These are phyloP conservation scores for Ruellia speciosa DNA, from an alignment of 305 asterid genomes.

Conservation along the genomic window DNA sequence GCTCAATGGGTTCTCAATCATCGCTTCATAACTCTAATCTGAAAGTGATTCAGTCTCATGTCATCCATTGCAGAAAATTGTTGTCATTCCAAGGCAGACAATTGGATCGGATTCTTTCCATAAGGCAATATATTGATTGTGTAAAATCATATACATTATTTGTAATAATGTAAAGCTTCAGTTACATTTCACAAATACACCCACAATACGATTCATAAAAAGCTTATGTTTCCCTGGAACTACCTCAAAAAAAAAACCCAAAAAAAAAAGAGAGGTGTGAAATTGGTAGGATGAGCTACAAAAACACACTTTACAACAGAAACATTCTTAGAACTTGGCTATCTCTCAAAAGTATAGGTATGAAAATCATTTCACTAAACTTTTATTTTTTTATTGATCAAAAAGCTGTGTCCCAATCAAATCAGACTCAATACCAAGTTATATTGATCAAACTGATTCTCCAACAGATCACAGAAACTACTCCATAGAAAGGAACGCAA, in stretches of 20 bases:
- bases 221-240: background rate
- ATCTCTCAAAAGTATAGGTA: background rate
- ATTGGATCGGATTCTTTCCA: background rate
- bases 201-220: too few relatives aligned
- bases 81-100: too few relatives aligned
- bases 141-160: too few relatives aligned
- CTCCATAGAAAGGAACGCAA: background rate
- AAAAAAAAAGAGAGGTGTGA: background rate
- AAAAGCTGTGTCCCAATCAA: background rate
- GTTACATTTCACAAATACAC: too few relatives aligned
- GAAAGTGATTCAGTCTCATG: too few relatives aligned
- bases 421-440: background rate
- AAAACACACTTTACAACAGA: background rate
- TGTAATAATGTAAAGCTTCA: too few relatives aligned
- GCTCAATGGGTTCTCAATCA: too few relatives aligned
- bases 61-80: too few relatives aligned
- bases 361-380: background rate
- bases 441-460: slow-evolving; percentile 12
- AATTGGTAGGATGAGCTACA: background rate
- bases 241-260: too few relatives aligned
- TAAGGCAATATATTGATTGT: background rate
- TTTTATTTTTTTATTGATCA: background rate
- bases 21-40: too few relatives aligned
- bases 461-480: slow-evolving; percentile 11
- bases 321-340: slow-evolving; percentile 5